Evolutionary conservation across 2,329 filamentous ascomycete species (phyloP).

Genomic region (Ascochyta pisi): DNA sequence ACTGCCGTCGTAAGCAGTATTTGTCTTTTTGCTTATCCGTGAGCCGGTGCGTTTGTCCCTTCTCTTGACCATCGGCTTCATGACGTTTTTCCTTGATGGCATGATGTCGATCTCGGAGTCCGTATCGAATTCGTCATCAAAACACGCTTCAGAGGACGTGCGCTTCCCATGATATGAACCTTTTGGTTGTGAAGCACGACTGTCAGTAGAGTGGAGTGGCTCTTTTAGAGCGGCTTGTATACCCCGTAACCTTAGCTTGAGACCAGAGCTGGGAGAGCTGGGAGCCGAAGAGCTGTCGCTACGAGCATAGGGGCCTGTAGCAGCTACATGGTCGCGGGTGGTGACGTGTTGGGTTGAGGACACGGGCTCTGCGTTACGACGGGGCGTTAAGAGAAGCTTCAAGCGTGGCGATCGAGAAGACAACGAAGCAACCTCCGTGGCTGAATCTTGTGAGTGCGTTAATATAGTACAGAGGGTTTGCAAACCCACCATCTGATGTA

Average conservation of each 20-base stretch:
- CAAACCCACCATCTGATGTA: not conserved
- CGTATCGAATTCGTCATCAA: conserved; percentile 10
- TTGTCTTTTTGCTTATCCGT: conserved; percentile 1
- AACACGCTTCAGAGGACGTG: not conserved
- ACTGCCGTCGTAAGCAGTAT: not conserved
- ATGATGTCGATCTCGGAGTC: conserved; percentile 25
- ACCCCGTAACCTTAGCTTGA: conserved; percentile 23
- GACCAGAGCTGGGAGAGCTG: not conserved
- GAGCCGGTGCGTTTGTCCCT: not conserved
- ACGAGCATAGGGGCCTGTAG: too few species aligned
- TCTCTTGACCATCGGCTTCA: not conserved
- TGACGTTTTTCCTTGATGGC: conserved; percentile 4
- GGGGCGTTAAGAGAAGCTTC: not conserved
- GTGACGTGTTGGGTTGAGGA: not conserved
- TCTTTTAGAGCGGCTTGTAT: conserved; percentile 15
- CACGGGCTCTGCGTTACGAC: not conserved
- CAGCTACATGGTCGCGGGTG: not conserved
- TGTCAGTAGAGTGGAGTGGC: not conserved
- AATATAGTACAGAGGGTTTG: too few species aligned
- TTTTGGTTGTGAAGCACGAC: not conserved
- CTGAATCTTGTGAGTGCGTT: too few species aligned
- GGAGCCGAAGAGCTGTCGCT: not conserved
- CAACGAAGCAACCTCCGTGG: not conserved
- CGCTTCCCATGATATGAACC: conserved; percentile 1
- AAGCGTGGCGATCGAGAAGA: not conserved